These are phyloP conservation scores for Ogataea nakhonphanomensis DNA, from an alignment of 805 yeast genomes.

Conservation along the genomic window DNA sequence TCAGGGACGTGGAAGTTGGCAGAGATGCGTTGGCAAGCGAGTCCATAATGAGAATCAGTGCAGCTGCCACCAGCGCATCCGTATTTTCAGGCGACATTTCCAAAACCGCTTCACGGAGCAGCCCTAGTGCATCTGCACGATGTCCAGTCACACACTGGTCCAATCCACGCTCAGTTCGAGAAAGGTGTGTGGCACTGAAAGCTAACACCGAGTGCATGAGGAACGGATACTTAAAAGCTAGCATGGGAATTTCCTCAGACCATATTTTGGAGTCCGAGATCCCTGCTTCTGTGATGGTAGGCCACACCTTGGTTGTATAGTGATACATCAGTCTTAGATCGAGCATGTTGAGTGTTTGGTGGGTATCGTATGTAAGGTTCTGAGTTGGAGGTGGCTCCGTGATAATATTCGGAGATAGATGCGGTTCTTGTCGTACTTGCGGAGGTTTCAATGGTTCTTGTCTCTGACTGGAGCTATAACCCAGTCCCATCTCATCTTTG, in stretches of 20 bases:
- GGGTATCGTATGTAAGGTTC: conserved; percentile 23
- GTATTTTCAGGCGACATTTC: conserved; percentile 81
- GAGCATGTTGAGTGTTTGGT: conserved; percentile 52
- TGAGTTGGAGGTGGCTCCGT: conserved; percentile 27
- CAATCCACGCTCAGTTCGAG: conserved; percentile 69
- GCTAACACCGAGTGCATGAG: conserved; percentile 90
- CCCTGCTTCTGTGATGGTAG: conserved; percentile 86
- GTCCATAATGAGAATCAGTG: conserved; percentile 85
- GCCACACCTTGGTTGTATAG: conserved; percentile 79
- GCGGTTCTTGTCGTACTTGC: conserved; percentile 19
- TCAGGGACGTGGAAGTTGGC: conserved; percentile 48
- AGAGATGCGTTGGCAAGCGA: conserved; percentile 85
- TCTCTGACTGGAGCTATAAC: background rate
- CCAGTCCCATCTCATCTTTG: no score
- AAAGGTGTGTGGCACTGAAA: conserved; percentile 87
- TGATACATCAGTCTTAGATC: conserved; percentile 85
- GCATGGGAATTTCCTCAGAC: conserved; percentile 81
- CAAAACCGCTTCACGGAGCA: conserved; percentile 80
- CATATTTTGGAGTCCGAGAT: conserved; percentile 83
- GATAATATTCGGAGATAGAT: conserved; percentile 30
- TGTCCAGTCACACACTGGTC: conserved; percentile 83
- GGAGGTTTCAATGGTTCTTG: background rate
- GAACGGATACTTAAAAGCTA: conserved; percentile 85
- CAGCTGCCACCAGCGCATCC: conserved; percentile 91
- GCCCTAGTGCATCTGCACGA: conserved; percentile 78